Base-by-base conservation (phyloP, 2,329 filamentous ascomycete genomes). In the Claviceps maximensis region DNA sequence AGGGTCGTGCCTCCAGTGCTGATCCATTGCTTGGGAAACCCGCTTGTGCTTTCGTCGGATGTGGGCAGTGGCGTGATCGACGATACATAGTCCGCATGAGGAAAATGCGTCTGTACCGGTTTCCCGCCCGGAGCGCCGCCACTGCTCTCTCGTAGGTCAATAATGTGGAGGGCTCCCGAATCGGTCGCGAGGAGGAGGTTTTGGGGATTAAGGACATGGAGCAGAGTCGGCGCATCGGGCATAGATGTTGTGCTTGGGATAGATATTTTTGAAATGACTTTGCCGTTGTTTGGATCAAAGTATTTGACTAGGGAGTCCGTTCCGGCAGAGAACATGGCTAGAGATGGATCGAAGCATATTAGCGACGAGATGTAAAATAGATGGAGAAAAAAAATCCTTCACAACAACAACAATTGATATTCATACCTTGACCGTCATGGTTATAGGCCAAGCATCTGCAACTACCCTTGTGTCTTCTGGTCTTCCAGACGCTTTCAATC, bases 21-120 rank as follows among this genome's bases (percentile, higher is more conserved):
- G 51, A 96, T 79, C 86, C 89, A 98, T 70, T 97, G 91, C 70
- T 95, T 95, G 61, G 87, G 83, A 66, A 87, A 91, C 5, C 90
- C 90, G 19, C 86, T 91, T 0, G 89, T 95, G 67, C 86, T 93
- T 53, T 86, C 81, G 31, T 83, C 78, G 2, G 86, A 84, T 0
- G 90, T 79, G 0, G 90, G 89, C 0, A 98, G 78, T 1, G 90
- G 83, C 0, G 87, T 86, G 46, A 98, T 76, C 49, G 87, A 90
- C 33, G 90, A 93, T 52, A 98, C 81, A 68, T 95, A 96, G 71
- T 97, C 91, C 61, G 87, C 83, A 69, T 98, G 93, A 0, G 91
- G 91, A 57, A 83, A 83, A 65, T 91, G 84, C 10, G 88, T 89
- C 63, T 90, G 86, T 23, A 84, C 78, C 1, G 89, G 89, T 57